Percentiles rank a stretch among this genome's conserved stretches.
Evolutionary conservation across 306 rosid species (phyloP).

Genomic region (Medicago arabica): DNA sequence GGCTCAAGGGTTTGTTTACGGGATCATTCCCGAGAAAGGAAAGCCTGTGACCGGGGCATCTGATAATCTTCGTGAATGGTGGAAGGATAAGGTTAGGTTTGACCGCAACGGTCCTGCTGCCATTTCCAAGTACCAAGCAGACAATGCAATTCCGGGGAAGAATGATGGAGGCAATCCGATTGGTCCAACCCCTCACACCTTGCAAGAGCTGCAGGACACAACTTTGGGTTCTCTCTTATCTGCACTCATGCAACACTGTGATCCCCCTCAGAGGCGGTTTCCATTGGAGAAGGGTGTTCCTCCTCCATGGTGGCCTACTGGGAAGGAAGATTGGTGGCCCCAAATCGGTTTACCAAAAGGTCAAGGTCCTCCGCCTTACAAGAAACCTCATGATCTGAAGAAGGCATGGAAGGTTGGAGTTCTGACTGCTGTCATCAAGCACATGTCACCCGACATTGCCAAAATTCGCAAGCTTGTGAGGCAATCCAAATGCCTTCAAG

Average conservation of each 20-base stretch:
- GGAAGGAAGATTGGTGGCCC: conserved; percentile 87
- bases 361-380: conserved; percentile 82
- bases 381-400: conserved; percentile 76
- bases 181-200: conserved; percentile 75
- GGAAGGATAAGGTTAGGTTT: conserved; percentile 88
- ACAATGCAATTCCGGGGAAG: conserved; percentile 64
- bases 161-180: conserved; percentile 63
- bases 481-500: conserved; percentile 83
- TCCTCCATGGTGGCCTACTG: conserved; percentile 91
- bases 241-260: conserved; percentile 64
- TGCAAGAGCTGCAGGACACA: conserved; percentile 87
- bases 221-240: conserved; percentile 83
- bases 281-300: conserved; percentile 80
- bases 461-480: conserved; percentile 83
- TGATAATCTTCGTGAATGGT: conserved; percentile 88
- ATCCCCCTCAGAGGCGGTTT: conserved; percentile 68
- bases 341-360: conserved; percentile 67
- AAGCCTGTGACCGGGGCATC: conserved; percentile 84
- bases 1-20: conserved; percentile 88
- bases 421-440: conserved; percentile 80
- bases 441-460: conserved; percentile 80
- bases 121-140: conserved; percentile 72
- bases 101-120: conserved; percentile 89
- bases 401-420: conserved; percentile 68
- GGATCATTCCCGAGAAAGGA: conserved; percentile 84